Evolutionary conservation across 148 eudicot genomes (phyloP).

Genomic region (Camellia japonica): DNA sequence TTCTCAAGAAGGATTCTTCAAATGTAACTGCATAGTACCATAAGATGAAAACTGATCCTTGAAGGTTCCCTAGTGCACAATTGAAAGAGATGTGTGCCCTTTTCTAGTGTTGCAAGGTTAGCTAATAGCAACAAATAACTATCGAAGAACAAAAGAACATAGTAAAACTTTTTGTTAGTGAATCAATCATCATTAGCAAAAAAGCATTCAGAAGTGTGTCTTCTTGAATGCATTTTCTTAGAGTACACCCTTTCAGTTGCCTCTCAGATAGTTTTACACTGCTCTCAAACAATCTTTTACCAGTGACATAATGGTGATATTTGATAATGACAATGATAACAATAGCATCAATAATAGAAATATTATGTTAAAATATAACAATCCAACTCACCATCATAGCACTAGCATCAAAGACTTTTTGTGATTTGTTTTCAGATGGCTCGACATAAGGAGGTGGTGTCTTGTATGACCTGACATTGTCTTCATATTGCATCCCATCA

Average conservation of each 20-base stretch:
- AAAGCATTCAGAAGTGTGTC: background rate
- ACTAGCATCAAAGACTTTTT: slow-evolving; percentile 40
- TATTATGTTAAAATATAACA: background rate
- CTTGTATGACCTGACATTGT: slow-evolving; percentile 43
- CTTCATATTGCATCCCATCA: slow-evolving; percentile 51
- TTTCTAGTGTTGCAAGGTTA: background rate
- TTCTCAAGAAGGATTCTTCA: background rate
- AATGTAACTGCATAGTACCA: too few species aligned
- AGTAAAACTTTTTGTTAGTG: background rate
- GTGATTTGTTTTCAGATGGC: slow-evolving; percentile 45
- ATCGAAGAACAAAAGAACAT: background rate
- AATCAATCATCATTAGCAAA: background rate
- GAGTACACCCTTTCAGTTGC: background rate
- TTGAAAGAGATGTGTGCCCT: background rate
- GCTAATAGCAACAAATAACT: background rate
- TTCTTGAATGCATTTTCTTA: background rate
- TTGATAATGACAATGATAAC: background rate
- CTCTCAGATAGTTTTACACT: background rate
- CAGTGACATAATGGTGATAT: background rate
- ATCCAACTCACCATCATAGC: slow-evolving; percentile 43
- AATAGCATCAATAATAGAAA: background rate
- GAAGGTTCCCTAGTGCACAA: background rate
- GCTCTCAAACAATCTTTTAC: background rate
- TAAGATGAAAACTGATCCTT: background rate
- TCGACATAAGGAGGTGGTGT: slow-evolving; percentile 50